A percentile compares a stretch with the other conserved stretches of the same genome.
Conservation (phyloP, 1,139 yeast species). For the Sugiyamaella novakii region DNA sequence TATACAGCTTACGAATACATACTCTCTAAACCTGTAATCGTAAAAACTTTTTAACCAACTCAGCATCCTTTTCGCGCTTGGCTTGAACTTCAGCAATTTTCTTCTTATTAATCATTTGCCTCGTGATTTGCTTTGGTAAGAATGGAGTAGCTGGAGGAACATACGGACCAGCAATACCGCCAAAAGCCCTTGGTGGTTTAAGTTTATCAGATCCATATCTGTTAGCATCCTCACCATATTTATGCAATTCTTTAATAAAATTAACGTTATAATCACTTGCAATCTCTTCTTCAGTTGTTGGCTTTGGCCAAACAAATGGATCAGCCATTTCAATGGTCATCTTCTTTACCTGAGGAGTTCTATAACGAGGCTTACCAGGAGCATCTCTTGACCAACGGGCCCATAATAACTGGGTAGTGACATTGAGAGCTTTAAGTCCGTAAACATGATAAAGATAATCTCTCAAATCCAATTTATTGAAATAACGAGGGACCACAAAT, state of each 20-base stretch:
- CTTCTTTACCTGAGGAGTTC: constrained; percentile 82
- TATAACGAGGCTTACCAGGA: constrained; percentile 67
- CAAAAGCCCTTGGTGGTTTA: constrained; percentile 73
- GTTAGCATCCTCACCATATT: constrained; percentile 46
- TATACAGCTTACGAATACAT: not conserved
- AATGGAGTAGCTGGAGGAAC: constrained; percentile 69
- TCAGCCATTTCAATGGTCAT: constrained; percentile 94
- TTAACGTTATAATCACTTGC: constrained; percentile 38
- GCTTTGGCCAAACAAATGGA: constrained; percentile 92
- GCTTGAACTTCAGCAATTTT: constrained; percentile 27
- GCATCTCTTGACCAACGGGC: constrained; percentile 65
- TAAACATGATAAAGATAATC: constrained; percentile 88
- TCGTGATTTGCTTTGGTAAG: constrained; percentile 53
- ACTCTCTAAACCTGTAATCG: constrained; percentile 26
- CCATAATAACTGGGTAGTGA: constrained; percentile 82
- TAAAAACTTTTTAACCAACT: constrained; percentile 32
- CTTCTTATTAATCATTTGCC: constrained; percentile 31
- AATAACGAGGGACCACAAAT: constrained; percentile 86
- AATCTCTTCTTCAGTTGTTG: constrained; percentile 46
- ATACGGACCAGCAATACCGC: constrained; percentile 74
- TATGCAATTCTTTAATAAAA: constrained; percentile 34
- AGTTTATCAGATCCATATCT: constrained; percentile 67
- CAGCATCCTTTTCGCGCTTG: constrained; percentile 28
- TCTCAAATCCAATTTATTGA: constrained; percentile 86
- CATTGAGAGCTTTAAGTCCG: constrained; percentile 82